Percentiles rank a stretch among this genome's conserved stretches.
These are phyloP conservation scores for Aspergillus chevalieri DNA, from an alignment of 2,329 filamentous ascomycete genomes.

Conservation along the genomic window DNA sequence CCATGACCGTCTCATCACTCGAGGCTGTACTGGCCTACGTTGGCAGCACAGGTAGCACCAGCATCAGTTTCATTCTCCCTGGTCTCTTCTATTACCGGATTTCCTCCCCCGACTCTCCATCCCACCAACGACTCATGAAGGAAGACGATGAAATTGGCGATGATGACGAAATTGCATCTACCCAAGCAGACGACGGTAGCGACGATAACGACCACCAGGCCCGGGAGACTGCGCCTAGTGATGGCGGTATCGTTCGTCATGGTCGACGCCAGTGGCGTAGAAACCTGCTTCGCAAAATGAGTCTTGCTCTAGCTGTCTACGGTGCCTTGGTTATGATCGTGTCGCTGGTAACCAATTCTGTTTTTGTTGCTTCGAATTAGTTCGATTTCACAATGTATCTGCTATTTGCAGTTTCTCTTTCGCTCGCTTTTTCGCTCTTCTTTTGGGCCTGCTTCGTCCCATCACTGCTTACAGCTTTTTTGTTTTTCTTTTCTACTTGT, in stretches of 20 bases:
- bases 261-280: slow-evolving; percentile 59
- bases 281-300: slow-evolving; percentile 61
- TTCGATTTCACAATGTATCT: neutral
- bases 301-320: slow-evolving; percentile 73
- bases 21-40: slow-evolving; percentile 93
- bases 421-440: slow-evolving; percentile 2
- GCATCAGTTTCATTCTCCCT: slow-evolving; percentile 93
- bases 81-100: slow-evolving; percentile 99
- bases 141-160: slow-evolving; percentile 71
- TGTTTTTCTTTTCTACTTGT: no score
- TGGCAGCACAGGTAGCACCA: slow-evolving; percentile 86
- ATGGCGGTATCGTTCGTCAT: slow-evolving; percentile 55
- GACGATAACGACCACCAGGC: slow-evolving; percentile 29
- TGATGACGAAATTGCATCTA: slow-evolving; percentile 44
- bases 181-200: slow-evolving; percentile 19
- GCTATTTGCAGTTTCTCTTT: slow-evolving; percentile 1
- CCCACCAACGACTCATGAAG: slow-evolving; percentile 81
- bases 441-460: slow-evolving; percentile 17
- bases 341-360: slow-evolving; percentile 77
- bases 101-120: slow-evolving; percentile 75
- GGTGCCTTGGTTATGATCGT: slow-evolving; percentile 83
- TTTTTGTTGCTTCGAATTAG: slow-evolving; percentile 64
- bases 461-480: no score
- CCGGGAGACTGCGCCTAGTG: slow-evolving; percentile 36
- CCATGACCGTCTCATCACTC: slow-evolving; percentile 83